phyloP scores from a whole-genome alignment of 2,329 filamentous ascomycete species.

The Byssoonygena ceratinophila region DNA sequence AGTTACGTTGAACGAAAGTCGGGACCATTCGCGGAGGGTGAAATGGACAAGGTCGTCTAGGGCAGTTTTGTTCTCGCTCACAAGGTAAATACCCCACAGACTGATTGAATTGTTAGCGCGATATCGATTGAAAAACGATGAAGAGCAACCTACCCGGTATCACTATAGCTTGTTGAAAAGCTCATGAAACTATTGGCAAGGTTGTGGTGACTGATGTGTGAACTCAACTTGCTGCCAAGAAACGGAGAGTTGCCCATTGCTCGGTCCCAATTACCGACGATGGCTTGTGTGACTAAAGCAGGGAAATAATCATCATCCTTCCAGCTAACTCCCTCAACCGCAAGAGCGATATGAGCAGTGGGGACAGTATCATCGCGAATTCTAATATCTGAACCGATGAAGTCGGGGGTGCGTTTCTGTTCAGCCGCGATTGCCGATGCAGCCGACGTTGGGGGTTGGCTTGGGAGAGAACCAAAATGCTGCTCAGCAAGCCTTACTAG shows the following conservation, averaged over 20 bases:
- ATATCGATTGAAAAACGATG: not conserved
- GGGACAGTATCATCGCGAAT: constrained; percentile 93
- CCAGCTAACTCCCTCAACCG: constrained; percentile 99
- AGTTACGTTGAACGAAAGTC: constrained; percentile 77
- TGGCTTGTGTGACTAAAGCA: constrained; percentile 91
- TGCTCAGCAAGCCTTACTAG: constrained; percentile 94
- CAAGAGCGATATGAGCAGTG: constrained; percentile 94
- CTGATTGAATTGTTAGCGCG: constrained; percentile 38
- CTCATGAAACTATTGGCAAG: constrained; percentile 99
- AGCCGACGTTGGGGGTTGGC: constrained; percentile 61
- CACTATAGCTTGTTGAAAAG: constrained; percentile 98
- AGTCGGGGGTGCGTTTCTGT: constrained; percentile 80
- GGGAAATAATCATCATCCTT: constrained; percentile 99
- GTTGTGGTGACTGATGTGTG: constrained; percentile 84
- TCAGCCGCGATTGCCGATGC: constrained; percentile 60
- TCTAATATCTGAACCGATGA: constrained; percentile 90
- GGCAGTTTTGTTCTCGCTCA: constrained; percentile 74
- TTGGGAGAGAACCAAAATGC: constrained; percentile 74
- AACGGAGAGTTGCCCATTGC: constrained; percentile 95
- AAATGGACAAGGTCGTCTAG: constrained; percentile 98
- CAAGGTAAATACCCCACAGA: constrained; percentile 99
- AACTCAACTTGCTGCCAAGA: constrained; percentile 95
- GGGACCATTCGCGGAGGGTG: constrained; percentile 94
- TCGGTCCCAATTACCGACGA: constrained; percentile 99
- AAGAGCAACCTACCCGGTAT: constrained; percentile 69